Percentiles rank a stretch among this genome's conserved stretches.
Conservation (phyloP, 371 early-diverging fungal genomes). For the Amoeboradix gromovi region DNA sequence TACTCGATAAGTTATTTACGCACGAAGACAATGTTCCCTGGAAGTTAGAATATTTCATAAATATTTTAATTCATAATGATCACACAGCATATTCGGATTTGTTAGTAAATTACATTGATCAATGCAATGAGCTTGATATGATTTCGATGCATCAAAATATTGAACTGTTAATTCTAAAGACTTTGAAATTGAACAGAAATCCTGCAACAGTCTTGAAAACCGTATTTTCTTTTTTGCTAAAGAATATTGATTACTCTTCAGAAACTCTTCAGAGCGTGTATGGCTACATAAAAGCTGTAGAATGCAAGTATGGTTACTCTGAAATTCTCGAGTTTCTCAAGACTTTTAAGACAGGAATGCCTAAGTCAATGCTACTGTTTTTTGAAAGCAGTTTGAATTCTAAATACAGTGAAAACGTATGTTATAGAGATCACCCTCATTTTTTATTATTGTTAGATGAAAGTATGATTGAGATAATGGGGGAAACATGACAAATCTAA, state of each 20-base stretch:
- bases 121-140: background rate
- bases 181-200: background rate
- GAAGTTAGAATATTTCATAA: background rate
- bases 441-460: background rate
- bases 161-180: background rate
- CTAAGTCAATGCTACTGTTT: background rate
- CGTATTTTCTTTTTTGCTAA: background rate
- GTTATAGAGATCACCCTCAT: background rate
- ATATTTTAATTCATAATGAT: background rate
- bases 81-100: background rate
- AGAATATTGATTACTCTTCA: background rate
- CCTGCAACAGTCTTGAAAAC: background rate
- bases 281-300: background rate
- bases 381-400: background rate
- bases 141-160: background rate
- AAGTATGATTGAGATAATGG: no score
- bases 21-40: background rate
- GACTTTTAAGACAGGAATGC: background rate
- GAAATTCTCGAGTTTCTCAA: background rate
- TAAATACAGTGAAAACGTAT: background rate
- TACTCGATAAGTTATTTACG: background rate
- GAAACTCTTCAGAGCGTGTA: background rate
- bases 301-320: background rate
- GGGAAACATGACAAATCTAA: slow-evolving; percentile 1
- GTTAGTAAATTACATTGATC: background rate